A percentile compares a stretch with the other conserved stretches of the same genome.
Conservation (phyloP, 2,329 filamentous ascomycete species). For the Colletotrichum spaethianum region DNA sequence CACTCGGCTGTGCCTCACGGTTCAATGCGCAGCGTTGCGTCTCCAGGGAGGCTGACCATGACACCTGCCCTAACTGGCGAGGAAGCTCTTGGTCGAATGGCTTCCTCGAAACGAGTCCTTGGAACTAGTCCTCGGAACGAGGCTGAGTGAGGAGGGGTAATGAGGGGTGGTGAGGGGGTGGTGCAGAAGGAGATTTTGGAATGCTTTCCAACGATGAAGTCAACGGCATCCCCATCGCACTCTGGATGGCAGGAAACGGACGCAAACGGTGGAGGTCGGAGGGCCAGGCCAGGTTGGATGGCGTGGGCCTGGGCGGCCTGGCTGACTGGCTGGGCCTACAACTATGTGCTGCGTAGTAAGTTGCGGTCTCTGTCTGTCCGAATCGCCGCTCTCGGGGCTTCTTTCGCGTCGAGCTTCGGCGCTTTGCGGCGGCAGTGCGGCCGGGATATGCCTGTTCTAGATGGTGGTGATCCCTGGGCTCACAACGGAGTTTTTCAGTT, state of each 20-base stretch:
- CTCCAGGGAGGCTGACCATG: slow-evolving; percentile 12
- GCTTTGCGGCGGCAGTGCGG: slow-evolving; percentile 21
- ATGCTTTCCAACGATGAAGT: neutral
- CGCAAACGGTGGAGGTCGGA: neutral
- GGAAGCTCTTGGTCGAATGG: neutral
- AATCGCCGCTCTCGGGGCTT: slow-evolving; percentile 26
- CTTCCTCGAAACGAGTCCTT: no score
- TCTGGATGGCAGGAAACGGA: neutral
- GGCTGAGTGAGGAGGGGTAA: slow-evolving; percentile 23
- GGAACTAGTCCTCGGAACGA: no score
- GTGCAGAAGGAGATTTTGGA: neutral
- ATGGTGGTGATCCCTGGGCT: slow-evolving; percentile 15
- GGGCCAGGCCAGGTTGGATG: neutral
- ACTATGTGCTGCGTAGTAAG: no score
- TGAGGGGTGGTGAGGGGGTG: slow-evolving; percentile 3
- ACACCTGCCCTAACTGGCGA: neutral
- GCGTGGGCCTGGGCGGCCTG: slow-evolving; percentile 3
- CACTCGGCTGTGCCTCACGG: slow-evolving; percentile 11
- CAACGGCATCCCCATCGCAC: neutral
- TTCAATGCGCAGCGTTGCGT: slow-evolving; percentile 17
- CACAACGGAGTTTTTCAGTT: slow-evolving; percentile 6
- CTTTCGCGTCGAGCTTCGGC: slow-evolving; percentile 5
- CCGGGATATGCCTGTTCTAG: slow-evolving; percentile 22
- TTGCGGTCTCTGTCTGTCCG: neutral
- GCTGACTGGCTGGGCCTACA: neutral